A percentile compares a stretch with the other conserved stretches of the same genome.
Conservation (phyloP, 306 rosid genomes). For the Myrica gale region DNA sequence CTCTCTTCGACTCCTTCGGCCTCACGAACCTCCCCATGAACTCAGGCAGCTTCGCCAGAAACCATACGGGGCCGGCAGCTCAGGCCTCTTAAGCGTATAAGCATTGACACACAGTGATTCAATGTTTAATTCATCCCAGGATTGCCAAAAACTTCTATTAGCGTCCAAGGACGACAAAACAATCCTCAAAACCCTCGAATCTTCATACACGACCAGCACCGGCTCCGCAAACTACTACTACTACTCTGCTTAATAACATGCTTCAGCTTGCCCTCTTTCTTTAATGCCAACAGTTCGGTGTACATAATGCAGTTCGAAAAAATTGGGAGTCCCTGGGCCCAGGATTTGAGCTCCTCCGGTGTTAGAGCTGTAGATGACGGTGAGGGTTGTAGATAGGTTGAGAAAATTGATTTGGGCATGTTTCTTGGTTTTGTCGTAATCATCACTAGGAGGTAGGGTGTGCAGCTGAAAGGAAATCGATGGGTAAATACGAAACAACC, state of each 20-base stretch:
- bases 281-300: constrained; percentile 55
- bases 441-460: constrained; percentile 26
- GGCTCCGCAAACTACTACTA: constrained; percentile 47
- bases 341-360: constrained; percentile 61
- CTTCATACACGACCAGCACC: constrained; percentile 73
- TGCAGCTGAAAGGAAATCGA: constrained; percentile 49
- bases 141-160: constrained; percentile 65
- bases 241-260: constrained; percentile 64
- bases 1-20: constrained; percentile 65
- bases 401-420: constrained; percentile 45
- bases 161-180: constrained; percentile 65
- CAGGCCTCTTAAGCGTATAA: constrained; percentile 64
- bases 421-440: constrained; percentile 15
- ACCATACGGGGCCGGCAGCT: constrained; percentile 50
- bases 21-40: constrained; percentile 19
- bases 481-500: constrained; percentile 10
- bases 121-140: constrained; percentile 58
- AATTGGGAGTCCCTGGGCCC: constrained; percentile 71
- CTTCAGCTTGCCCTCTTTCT: constrained; percentile 59
- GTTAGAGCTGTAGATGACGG: constrained; percentile 75
- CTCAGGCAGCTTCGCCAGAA: constrained; percentile 36
- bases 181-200: constrained; percentile 68
- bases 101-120: constrained; percentile 73
- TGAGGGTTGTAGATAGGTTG: constrained; percentile 65
- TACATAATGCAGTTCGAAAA: constrained; percentile 77